phyloP scores from a whole-genome alignment of 352 stramenopile species.

The Globisporangium recalcitrans region DNA sequence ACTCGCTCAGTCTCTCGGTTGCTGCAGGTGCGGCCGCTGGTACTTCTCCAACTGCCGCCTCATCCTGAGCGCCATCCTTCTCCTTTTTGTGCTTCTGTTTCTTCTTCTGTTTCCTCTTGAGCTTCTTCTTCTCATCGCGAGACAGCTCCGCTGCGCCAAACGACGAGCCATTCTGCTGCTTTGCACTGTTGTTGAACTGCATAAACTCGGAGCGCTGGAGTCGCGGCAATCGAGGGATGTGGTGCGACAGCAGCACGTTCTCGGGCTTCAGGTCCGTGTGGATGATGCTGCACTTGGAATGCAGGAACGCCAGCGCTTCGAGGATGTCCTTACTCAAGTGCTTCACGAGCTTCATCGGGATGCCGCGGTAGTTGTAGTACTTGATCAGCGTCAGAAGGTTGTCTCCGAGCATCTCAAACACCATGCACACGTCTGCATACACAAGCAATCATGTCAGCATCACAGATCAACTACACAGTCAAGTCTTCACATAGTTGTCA shows the following conservation, averaged over 20 bases:
- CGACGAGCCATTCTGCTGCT: conserved; percentile 19
- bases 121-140: conserved; percentile 90
- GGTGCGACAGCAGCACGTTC: conserved; percentile 94
- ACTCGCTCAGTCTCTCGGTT: background rate
- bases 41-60: conserved; percentile 8
- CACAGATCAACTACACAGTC: background rate
- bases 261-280: conserved; percentile 99
- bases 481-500: background rate
- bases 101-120: conserved; percentile 94
- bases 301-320: conserved; percentile 95
- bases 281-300: conserved; percentile 97
- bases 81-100: conserved; percentile 87
- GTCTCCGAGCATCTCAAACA: conserved; percentile 98
- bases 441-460: background rate
- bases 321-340: conserved; percentile 93
- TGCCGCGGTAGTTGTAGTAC: conserved; percentile 97
- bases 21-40: background rate
- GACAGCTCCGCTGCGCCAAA: conserved; percentile 27
- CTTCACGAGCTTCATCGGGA: conserved; percentile 94
- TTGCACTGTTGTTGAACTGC: conserved; percentile 30
- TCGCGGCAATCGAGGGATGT: conserved; percentile 62
- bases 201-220: conserved; percentile 56
- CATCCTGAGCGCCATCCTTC: conserved; percentile 37
- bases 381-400: conserved; percentile 99
- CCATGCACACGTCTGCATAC: conserved; percentile 93